Evolutionary conservation across 2,329 filamentous ascomycete genomes (phyloP).

Genomic region (Penicillium janthinellum): DNA sequence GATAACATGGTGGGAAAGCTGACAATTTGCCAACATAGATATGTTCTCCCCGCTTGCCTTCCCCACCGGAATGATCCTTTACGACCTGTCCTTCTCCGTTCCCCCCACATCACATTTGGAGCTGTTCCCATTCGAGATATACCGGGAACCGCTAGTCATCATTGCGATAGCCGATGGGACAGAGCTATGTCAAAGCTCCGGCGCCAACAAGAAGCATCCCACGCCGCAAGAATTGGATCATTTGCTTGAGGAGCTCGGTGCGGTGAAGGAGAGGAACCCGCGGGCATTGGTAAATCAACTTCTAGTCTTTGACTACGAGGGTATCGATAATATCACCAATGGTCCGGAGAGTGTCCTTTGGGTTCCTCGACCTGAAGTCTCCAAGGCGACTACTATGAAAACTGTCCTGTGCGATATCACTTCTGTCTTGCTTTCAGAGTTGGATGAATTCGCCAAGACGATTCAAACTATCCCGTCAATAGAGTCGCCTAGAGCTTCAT

Average conservation of each 20-base stretch:
- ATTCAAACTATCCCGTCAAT: slow-evolving; percentile 74
- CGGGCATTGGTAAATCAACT: slow-evolving; percentile 77
- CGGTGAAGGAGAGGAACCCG: slow-evolving; percentile 70
- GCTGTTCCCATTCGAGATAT: slow-evolving; percentile 86
- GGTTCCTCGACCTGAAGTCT: slow-evolving; percentile 68
- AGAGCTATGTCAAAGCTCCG: slow-evolving; percentile 57
- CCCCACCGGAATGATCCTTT: slow-evolving; percentile 81
- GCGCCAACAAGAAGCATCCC: slow-evolving; percentile 36
- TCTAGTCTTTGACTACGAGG: slow-evolving; percentile 74
- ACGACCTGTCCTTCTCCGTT: slow-evolving; percentile 79
- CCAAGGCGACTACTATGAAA: slow-evolving; percentile 77
- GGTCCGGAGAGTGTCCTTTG: slow-evolving; percentile 66
- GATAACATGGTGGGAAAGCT: slow-evolving; percentile 7
- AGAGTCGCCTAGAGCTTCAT: slow-evolving; percentile 67
- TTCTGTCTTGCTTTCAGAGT: slow-evolving; percentile 71
- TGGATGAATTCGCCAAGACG: slow-evolving; percentile 72
- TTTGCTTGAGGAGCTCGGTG: slow-evolving; percentile 65
- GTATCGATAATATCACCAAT: slow-evolving; percentile 56
- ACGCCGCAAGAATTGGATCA: slow-evolving; percentile 40
- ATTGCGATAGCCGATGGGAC: slow-evolving; percentile 82
- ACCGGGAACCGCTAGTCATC: slow-evolving; percentile 78
- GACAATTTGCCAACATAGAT: slow-evolving; percentile 56
- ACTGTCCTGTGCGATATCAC: slow-evolving; percentile 79
- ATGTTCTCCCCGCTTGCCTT: slow-evolving; percentile 93
- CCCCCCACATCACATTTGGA: slow-evolving; percentile 78